These are phyloP conservation scores for Deinandra increscens DNA, from an alignment of 129 eudicot genomes.

Conservation along the genomic window DNA sequence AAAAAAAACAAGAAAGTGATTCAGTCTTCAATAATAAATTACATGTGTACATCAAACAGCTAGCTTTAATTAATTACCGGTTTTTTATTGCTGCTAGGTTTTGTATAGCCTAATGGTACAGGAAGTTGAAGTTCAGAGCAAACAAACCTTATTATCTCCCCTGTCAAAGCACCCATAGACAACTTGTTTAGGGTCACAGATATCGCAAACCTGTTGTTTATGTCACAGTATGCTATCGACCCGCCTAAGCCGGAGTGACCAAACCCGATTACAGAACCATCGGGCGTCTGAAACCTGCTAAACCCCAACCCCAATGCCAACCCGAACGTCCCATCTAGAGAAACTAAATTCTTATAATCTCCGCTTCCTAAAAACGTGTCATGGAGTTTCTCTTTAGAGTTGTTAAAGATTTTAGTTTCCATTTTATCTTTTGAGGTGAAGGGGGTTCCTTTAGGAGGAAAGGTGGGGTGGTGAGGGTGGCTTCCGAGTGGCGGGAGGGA, in stretches of 20 bases:
- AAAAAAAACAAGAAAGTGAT: too few species aligned
- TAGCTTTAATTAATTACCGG: too few species aligned
- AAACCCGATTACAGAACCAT: conserved; percentile 66
- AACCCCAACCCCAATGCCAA: too few species aligned
- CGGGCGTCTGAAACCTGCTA: conserved; percentile 41
- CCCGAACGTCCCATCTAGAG: conserved; percentile 47
- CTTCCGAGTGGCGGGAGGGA: conserved; percentile 64
- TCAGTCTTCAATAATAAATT: too few species aligned
- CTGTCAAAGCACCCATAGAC: conserved; percentile 70
- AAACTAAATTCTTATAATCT: conserved; percentile 48
- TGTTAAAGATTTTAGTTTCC: conserved; percentile 28
- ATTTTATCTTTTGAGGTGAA: neutral
- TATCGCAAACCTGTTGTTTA: conserved; percentile 67
- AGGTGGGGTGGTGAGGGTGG: conserved; percentile 75
- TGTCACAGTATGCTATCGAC: conserved; percentile 76
- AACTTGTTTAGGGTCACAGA: conserved; percentile 72
- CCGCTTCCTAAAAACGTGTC: conserved; percentile 85
- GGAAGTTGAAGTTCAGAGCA: conserved; percentile 77
- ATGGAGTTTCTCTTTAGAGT: conserved; percentile 45
- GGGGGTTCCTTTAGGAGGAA: conserved; percentile 29
- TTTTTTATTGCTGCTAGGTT: too few species aligned
- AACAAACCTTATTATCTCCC: conserved; percentile 57
- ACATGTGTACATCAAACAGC: too few species aligned
- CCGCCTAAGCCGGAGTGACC: conserved; percentile 98
- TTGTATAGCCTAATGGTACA: conserved; percentile 43